phyloP scores from a whole-genome alignment of 768 basidiomycete genomes.

The Hygrocybe coccinea region DNA sequence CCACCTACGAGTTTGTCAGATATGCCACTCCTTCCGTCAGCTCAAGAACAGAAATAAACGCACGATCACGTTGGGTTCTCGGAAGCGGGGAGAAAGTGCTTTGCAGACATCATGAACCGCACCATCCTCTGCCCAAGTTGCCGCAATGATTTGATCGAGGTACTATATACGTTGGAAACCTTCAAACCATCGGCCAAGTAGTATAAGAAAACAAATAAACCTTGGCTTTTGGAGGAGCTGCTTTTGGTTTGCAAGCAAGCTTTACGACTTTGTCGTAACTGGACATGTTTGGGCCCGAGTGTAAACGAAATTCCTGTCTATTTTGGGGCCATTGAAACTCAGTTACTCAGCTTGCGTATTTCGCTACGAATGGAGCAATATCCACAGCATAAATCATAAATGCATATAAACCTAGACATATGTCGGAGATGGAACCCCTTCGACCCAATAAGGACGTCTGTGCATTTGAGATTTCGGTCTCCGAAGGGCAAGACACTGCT shows the following conservation, averaged over 20 bases:
- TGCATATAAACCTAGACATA: too few relatives aligned
- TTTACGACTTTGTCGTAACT: conserved; percentile 91
- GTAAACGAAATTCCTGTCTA: not conserved
- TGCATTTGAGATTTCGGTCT: too few relatives aligned
- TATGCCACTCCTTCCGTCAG: not conserved
- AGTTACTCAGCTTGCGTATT: not conserved
- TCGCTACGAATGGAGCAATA: not conserved
- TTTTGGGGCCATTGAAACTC: not conserved
- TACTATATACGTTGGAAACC: conserved; percentile 51
- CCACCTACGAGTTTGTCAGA: conserved; percentile 52
- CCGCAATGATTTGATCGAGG: conserved; percentile 91
- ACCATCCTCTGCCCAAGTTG: conserved; percentile 95
- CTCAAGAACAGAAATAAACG: conserved; percentile 24
- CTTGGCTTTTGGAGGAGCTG: conserved; percentile 93
- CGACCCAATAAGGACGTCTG: too few relatives aligned
- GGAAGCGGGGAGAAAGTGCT: conserved; percentile 75
- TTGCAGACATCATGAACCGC: conserved; percentile 90
- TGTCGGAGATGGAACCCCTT: too few relatives aligned
- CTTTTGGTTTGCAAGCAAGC: conserved; percentile 95
- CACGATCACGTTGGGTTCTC: conserved; percentile 90
- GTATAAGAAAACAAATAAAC: conserved; percentile 34
- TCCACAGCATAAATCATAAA: too few relatives aligned
- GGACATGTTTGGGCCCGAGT: conserved; percentile 44
- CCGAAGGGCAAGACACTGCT: too few relatives aligned
- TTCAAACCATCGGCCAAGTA: not conserved